phyloP scores from a whole-genome alignment of 2,329 filamentous ascomycete genomes.

The Macrophomina pseudophaseolina region DNA sequence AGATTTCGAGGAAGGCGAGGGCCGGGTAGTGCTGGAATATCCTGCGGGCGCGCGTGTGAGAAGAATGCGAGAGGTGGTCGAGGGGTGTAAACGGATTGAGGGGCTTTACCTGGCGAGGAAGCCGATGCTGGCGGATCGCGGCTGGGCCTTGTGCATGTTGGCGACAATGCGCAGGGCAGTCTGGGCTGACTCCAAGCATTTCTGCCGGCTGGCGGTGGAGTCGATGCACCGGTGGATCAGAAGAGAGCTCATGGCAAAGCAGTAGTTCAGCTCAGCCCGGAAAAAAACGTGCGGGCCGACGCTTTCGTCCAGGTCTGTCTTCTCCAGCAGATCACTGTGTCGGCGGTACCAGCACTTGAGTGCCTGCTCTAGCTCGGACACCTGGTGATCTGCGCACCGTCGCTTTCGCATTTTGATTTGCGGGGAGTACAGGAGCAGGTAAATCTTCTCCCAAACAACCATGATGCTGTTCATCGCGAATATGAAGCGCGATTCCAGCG shows the following conservation, averaged over 20 bases:
- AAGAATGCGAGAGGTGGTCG: too few species aligned
- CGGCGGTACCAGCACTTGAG: conserved; percentile 3
- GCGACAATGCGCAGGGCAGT: neutral
- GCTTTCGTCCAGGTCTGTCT: neutral
- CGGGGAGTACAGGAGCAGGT: conserved; percentile 5
- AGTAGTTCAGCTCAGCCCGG: conserved; percentile 1
- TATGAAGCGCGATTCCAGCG: neutral
- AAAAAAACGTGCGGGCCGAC: neutral
- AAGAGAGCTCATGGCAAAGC: conserved; percentile 5
- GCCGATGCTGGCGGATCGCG: neutral
- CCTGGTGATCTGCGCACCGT: neutral
- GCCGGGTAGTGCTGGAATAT: conserved; percentile 4
- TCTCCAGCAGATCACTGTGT: conserved; percentile 1
- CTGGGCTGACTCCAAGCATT: conserved; percentile 1
- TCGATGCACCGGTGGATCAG: conserved; percentile 9
- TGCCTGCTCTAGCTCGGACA: neutral
- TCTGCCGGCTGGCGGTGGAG: conserved; percentile 1
- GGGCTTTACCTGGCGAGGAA: neutral
- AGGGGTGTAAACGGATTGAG: neutral
- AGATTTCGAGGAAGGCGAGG: neutral
- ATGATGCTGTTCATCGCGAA: neutral
- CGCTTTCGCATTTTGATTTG: neutral
- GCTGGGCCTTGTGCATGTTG: neutral
- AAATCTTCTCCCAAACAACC: conserved; percentile 5
- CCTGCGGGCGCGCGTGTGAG: neutral